Percentiles rank a stretch among this genome's conserved stretches.
Conservation (phyloP, 2,329 filamentous ascomycete genomes). For the Teratosphaeriaceae sp. region DNA sequence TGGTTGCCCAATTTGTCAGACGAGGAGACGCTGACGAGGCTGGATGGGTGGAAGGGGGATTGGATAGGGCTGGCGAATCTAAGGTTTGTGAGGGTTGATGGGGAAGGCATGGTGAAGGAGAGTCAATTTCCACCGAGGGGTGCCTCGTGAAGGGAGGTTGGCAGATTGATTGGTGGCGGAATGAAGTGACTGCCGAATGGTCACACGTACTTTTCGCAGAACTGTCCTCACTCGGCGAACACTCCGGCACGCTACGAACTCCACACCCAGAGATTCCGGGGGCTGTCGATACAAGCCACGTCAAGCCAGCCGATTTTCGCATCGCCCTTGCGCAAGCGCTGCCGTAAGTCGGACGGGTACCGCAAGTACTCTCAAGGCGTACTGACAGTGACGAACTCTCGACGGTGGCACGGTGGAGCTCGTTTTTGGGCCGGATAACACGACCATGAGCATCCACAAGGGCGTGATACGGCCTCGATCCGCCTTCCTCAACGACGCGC, state of each 20-base stretch:
- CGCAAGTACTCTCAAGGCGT: too few species aligned
- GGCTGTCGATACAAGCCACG: too few species aligned
- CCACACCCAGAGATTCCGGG: background rate
- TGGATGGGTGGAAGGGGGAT: slow-evolving; percentile 72
- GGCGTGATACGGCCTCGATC: background rate
- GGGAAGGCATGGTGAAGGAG: slow-evolving; percentile 56
- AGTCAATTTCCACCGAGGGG: slow-evolving; percentile 68
- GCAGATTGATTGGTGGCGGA: too few species aligned
- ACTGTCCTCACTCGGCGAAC: too few species aligned
- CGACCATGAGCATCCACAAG: background rate
- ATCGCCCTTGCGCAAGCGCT: background rate
- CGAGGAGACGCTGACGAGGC: slow-evolving; percentile 54
- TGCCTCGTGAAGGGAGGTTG: slow-evolving; percentile 21
- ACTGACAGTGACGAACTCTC: background rate
- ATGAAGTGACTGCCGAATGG: too few species aligned
- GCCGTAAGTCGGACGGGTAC: background rate
- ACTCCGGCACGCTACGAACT: background rate
- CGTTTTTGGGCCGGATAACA: background rate
- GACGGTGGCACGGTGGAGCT: background rate
- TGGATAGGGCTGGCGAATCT: slow-evolving; percentile 75
- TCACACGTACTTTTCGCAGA: too few species aligned
- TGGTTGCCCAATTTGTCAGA: slow-evolving; percentile 75
- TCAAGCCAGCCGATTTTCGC: background rate
- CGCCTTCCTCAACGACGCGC: background rate
- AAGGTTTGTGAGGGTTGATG: slow-evolving; percentile 68